phyloP scores from a whole-genome alignment of 768 basidiomycete genomes.

The Pulveroboletus sp. region DNA sequence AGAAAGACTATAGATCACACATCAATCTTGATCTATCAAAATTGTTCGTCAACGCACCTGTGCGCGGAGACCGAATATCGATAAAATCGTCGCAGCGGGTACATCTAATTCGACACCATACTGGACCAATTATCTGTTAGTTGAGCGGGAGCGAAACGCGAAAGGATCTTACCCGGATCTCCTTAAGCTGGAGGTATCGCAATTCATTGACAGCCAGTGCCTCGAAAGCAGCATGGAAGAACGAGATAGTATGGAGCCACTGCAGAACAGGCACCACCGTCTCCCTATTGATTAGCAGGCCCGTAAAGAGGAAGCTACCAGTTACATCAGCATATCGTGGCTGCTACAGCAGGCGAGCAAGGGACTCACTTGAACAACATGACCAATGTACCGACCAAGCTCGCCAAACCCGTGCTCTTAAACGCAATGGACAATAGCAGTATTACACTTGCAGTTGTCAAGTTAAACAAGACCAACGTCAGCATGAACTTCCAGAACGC shows the following conservation, averaged over 20 bases:
- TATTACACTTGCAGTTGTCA: slow-evolving; percentile 92
- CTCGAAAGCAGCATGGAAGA: slow-evolving; percentile 99
- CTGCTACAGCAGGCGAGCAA: background rate
- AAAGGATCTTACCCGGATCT: slow-evolving; percentile 66
- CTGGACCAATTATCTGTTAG: slow-evolving; percentile 40
- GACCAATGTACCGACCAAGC: slow-evolving; percentile 88
- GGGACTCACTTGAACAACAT: slow-evolving; percentile 95
- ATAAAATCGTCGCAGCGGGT: slow-evolving; percentile 92
- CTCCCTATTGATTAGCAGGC: slow-evolving; percentile 91
- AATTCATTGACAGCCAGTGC: slow-evolving; percentile 97
- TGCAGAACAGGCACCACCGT: slow-evolving; percentile 67
- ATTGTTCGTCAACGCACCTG: slow-evolving; percentile 53
- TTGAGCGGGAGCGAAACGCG: background rate
- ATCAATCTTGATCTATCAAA: slow-evolving; percentile 7
- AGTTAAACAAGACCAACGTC: slow-evolving; percentile 92
- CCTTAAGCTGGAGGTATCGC: slow-evolving; percentile 88
- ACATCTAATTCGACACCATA: slow-evolving; percentile 97
- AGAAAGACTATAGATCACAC: slow-evolving; percentile 65
- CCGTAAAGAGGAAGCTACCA: slow-evolving; percentile 87
- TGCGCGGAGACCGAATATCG: slow-evolving; percentile 88
- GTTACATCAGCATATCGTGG: slow-evolving; percentile 3
- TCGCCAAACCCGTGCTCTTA: slow-evolving; percentile 83
- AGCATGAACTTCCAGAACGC: slow-evolving; percentile 99
- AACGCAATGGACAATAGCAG: slow-evolving; percentile 89
- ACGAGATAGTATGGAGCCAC: slow-evolving; percentile 90